phyloP scores from a whole-genome alignment of 1,284 basidiomycete species.

The Tremellales sp. region DNA sequence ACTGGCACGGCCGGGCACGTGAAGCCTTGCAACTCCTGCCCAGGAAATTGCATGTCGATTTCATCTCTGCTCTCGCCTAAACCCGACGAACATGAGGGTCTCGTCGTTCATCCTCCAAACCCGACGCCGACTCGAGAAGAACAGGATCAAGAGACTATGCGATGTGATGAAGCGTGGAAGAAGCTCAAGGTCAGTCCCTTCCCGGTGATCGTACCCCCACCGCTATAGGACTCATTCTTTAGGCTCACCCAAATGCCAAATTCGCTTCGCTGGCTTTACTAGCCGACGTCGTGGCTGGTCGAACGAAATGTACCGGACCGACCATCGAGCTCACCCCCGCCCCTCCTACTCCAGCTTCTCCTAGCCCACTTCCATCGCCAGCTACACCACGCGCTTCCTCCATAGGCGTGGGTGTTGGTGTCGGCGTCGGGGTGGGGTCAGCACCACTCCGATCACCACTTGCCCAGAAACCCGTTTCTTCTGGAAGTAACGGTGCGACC shows the following conservation, averaged over 20 bases:
- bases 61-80: constrained; percentile 15
- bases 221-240: background rate
- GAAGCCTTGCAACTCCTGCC: constrained; percentile 20
- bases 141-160: constrained; percentile 56
- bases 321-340: constrained; percentile 61
- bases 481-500: constrained; percentile 49
- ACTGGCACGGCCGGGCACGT: constrained; percentile 41
- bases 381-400: constrained; percentile 16
- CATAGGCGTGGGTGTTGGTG: background rate
- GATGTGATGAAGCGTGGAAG: constrained; percentile 78
- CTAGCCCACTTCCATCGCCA: constrained; percentile 50
- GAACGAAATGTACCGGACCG: constrained; percentile 71
- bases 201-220: background rate
- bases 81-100: background rate
- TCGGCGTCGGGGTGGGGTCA: too few species aligned
- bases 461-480: constrained; percentile 57
- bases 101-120: background rate
- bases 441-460: constrained; percentile 32
- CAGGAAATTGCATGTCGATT: constrained; percentile 29
- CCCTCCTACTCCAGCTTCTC: constrained; percentile 20
- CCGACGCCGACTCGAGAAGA: constrained; percentile 1
- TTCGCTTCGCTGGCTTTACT: constrained; percentile 75
- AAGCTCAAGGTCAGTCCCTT: constrained; percentile 60
- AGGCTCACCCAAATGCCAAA: constrained; percentile 74
- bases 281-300: constrained; percentile 79